phyloP scores from a whole-genome alignment of 1,139 yeast genomes.

The Suhomyces wounanorum region DNA sequence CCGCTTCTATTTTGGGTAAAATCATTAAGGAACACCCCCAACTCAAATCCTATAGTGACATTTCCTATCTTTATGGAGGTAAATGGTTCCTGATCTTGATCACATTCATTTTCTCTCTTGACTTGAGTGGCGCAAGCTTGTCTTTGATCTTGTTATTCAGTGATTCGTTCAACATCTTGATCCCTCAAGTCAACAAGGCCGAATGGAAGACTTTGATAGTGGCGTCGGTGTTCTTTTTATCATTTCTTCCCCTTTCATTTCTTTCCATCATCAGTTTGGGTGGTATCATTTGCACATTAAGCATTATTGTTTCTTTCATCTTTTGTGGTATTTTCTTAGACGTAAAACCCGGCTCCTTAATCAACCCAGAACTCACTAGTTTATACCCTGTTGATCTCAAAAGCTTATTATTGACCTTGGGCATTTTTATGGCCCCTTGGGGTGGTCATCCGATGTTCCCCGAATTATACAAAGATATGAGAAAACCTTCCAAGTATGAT shows the following conservation, averaged over 20 bases:
- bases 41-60: conserved; percentile 45
- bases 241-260: conserved; percentile 72
- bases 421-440: conserved; percentile 84
- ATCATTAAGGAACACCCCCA: conserved; percentile 33
- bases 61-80: conserved; percentile 51
- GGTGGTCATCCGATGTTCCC: conserved; percentile 91
- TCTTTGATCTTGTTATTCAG: conserved; percentile 77
- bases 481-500: conserved; percentile 57
- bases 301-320: conserved; percentile 59
- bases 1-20: conserved; percentile 57
- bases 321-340: conserved; percentile 62
- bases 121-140: conserved; percentile 75
- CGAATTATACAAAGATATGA: conserved; percentile 77
- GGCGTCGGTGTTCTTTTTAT: conserved; percentile 54
- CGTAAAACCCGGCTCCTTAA: conserved; percentile 66
- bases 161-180: conserved; percentile 74
- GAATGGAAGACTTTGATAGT: conserved; percentile 55
- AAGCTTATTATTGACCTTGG: conserved; percentile 61
- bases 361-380: conserved; percentile 51
- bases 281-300: conserved; percentile 73
- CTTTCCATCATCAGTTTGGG: conserved; percentile 71
- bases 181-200: conserved; percentile 51
- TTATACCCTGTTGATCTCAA: conserved; percentile 54
- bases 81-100: conserved; percentile 54
- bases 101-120: conserved; percentile 72